Conservation (phyloP, 208 protist species). For the Trypanosoma brucei region DNA sequence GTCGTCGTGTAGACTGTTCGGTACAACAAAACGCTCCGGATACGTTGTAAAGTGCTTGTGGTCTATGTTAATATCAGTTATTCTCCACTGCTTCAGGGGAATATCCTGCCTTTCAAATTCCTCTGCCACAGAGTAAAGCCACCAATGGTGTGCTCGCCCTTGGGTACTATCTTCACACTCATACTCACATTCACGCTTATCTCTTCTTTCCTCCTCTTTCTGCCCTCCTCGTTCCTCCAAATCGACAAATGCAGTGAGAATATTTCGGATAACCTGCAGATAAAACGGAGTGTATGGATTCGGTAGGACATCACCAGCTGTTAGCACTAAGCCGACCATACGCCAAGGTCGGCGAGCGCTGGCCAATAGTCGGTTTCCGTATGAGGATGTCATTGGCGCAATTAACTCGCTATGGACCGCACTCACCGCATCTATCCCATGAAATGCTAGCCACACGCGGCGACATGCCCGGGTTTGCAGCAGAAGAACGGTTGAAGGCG, state of each 20-base stretch:
- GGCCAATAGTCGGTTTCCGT: constrained; percentile 38
- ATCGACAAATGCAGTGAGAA: constrained; percentile 29
- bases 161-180: background rate
- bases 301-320: constrained; percentile 33
- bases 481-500: background rate
- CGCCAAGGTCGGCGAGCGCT: constrained; percentile 38
- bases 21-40: constrained; percentile 43
- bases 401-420: constrained; percentile 3
- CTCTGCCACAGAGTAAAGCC: constrained; percentile 36
- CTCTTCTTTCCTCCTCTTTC: background rate
- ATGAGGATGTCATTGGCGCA: background rate
- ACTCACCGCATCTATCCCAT: background rate
- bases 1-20: constrained; percentile 19
- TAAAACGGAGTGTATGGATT: constrained; percentile 27
- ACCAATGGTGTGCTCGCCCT: constrained; percentile 20
- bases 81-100: constrained; percentile 21
- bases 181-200: background rate
- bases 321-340: constrained; percentile 39
- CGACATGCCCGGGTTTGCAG: constrained; percentile 23
- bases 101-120: constrained; percentile 40
- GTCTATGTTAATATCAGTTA: constrained; percentile 34
- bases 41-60: constrained; percentile 42
- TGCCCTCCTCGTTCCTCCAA: constrained; percentile 8
- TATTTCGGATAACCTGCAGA: constrained; percentile 34
- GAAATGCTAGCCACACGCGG: constrained; percentile 17